Evolutionary conservation across 1,139 yeast genomes (phyloP).

Genomic region (Blastobotrys illinoisensis): DNA sequence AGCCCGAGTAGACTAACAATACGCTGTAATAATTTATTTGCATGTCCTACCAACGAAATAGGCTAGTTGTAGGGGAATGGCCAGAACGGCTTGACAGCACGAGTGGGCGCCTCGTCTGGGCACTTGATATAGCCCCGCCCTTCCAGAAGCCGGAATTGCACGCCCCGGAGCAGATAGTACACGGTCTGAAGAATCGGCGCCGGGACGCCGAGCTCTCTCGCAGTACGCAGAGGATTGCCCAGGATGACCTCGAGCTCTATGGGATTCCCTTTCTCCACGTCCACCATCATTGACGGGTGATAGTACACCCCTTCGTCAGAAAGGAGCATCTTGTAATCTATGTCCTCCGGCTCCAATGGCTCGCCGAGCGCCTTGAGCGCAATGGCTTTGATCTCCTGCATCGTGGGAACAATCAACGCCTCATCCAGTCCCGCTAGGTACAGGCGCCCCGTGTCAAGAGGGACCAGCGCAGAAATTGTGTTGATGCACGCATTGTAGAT

Average conservation of each 20-base stretch:
- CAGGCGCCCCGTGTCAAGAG: slow-evolving; percentile 54
- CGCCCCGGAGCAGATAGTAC: slow-evolving; percentile 51
- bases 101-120: slow-evolving; percentile 34
- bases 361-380: slow-evolving; percentile 51
- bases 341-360: slow-evolving; percentile 42
- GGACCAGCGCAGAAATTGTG: slow-evolving; percentile 54
- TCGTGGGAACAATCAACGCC: slow-evolving; percentile 45
- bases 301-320: slow-evolving; percentile 62
- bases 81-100: slow-evolving; percentile 7
- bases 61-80: slow-evolving; percentile 2
- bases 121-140: slow-evolving; percentile 41
- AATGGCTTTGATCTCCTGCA: slow-evolving; percentile 55
- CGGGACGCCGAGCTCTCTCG: slow-evolving; percentile 47
- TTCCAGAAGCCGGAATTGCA: slow-evolving; percentile 58
- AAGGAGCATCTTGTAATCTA: slow-evolving; percentile 46
- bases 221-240: slow-evolving; percentile 65
- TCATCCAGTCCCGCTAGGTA: slow-evolving; percentile 50
- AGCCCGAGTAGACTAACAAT: slow-evolving; percentile 12
- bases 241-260: slow-evolving; percentile 67
- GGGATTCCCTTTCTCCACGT: slow-evolving; percentile 60
- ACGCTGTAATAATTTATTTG: background rate
- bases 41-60: background rate
- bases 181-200: slow-evolving; percentile 56
- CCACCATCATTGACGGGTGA: slow-evolving; percentile 71
- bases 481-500: slow-evolving; percentile 66